Evolutionary conservation across 2,329 filamentous ascomycete genomes (phyloP).

Genomic region (Huntiella abstrusa): DNA sequence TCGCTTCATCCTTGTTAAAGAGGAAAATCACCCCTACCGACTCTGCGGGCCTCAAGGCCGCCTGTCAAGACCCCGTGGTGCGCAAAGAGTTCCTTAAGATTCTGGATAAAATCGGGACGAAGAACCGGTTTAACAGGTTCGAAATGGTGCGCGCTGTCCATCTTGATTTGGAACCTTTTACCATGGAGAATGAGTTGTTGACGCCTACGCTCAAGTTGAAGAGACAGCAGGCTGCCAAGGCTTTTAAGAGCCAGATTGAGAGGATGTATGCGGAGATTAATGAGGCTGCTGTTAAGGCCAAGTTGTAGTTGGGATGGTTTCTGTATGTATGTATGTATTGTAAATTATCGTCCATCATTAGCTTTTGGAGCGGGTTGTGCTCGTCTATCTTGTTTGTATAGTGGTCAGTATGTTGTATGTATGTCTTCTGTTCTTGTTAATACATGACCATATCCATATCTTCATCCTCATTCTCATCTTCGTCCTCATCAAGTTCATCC

Average conservation of each 20-base stretch:
- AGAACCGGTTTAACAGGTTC: constrained; percentile 79
- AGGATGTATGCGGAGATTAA: constrained; percentile 37
- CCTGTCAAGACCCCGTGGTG: constrained; percentile 50
- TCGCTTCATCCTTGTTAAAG: constrained; percentile 58
- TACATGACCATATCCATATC: background rate
- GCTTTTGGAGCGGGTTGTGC: background rate
- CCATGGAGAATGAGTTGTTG: constrained; percentile 75
- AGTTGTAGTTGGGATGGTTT: background rate
- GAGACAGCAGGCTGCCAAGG: constrained; percentile 35
- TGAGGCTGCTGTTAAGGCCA: constrained; percentile 3
- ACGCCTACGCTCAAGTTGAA: constrained; percentile 65
- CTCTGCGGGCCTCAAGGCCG: constrained; percentile 44
- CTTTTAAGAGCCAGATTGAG: constrained; percentile 33
- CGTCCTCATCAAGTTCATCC: constrained; percentile 19
- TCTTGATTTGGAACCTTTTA: constrained; percentile 75
- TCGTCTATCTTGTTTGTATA: background rate
- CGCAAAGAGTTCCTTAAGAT: constrained; percentile 58
- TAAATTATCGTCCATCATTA: no score
- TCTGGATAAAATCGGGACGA: constrained; percentile 58
- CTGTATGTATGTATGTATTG: no score
- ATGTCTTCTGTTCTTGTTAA: background rate
- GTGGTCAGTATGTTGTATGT: background rate
- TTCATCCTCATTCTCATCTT: constrained; percentile 16
- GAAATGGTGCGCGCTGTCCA: constrained; percentile 61
- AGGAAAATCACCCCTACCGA: constrained; percentile 46